Conservation (phyloP, 495 filamentous ascomycete species). For the Venustampulla echinocandica region DNA sequence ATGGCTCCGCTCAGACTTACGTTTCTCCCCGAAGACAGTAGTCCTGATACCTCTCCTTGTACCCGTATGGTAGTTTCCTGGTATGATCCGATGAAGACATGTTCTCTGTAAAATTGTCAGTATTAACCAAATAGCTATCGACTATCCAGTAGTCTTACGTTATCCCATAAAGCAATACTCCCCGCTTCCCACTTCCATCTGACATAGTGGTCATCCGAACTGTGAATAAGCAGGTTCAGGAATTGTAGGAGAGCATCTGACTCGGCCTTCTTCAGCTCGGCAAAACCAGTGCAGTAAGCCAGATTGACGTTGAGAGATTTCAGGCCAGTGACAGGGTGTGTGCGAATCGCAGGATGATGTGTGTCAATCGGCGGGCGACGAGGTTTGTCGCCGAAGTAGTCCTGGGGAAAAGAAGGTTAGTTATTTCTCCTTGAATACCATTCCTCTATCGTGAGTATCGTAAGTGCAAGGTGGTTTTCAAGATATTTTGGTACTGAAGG, state of each 20-base stretch:
- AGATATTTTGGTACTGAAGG: too few relatives aligned
- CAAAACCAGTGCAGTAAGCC: slow-evolving; percentile 43
- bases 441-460: too few relatives aligned
- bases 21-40: slow-evolving; percentile 48
- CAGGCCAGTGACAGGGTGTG: slow-evolving; percentile 45
- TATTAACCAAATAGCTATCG: too few relatives aligned
- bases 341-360: slow-evolving; percentile 46
- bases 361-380: slow-evolving; percentile 43
- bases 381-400: slow-evolving; percentile 31
- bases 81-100: slow-evolving; percentile 43
- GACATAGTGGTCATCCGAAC: slow-evolving; percentile 44
- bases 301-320: slow-evolving; percentile 44
- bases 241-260: slow-evolving; percentile 45
- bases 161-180: slow-evolving; percentile 48
- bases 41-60: slow-evolving; percentile 40
- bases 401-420: too few relatives aligned
- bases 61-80: slow-evolving; percentile 37
- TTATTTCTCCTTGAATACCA: too few relatives aligned
- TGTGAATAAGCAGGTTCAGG: slow-evolving; percentile 42
- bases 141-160: too few relatives aligned
- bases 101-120: too few relatives aligned
- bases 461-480: too few relatives aligned
- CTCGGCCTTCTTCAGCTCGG: slow-evolving; percentile 46
- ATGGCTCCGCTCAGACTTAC: too few relatives aligned
- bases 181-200: slow-evolving; percentile 49